Conservation (phyloP, 2,329 filamentous ascomycete species). For the Calonectria leucothoes region DNA sequence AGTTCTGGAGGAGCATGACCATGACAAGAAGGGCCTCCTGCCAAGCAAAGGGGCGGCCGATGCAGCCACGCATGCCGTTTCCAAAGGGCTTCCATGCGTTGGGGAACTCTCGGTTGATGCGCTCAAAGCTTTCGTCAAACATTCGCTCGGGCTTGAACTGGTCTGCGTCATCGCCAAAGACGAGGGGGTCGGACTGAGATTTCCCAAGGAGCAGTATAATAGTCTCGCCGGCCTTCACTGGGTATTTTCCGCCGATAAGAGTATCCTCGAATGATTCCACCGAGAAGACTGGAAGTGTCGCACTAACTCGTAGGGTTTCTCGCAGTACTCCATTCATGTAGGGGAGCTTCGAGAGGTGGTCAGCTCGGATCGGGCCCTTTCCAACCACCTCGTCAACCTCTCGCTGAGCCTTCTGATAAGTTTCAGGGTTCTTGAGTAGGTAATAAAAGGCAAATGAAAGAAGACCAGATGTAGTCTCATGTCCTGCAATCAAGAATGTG, state of each 20-base stretch:
- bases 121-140: slow-evolving; percentile 75
- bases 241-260: slow-evolving; percentile 70
- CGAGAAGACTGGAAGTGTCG: slow-evolving; percentile 68
- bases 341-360: slow-evolving; percentile 71
- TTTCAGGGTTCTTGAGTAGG: slow-evolving; percentile 70
- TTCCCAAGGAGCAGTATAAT: slow-evolving; percentile 62
- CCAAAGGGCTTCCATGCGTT: slow-evolving; percentile 80
- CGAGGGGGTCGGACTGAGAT: slow-evolving; percentile 69
- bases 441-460: slow-evolving; percentile 75
- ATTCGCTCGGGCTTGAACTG: slow-evolving; percentile 78
- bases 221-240: slow-evolving; percentile 61
- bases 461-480: slow-evolving; percentile 77
- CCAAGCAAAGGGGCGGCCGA: slow-evolving; percentile 79
- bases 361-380: slow-evolving; percentile 63
- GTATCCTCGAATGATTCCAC: slow-evolving; percentile 64
- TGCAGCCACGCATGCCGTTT: slow-evolving; percentile 76
- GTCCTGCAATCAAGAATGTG: slow-evolving; percentile 76
- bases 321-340: slow-evolving; percentile 74
- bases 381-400: slow-evolving; percentile 76
- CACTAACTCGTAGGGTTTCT: slow-evolving; percentile 72
- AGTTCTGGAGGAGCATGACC: slow-evolving; percentile 75
- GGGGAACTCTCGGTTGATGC: slow-evolving; percentile 68
- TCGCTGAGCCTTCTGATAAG: slow-evolving; percentile 68
- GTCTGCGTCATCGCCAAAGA: slow-evolving; percentile 73
- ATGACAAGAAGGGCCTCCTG: slow-evolving; percentile 74